A percentile compares a stretch with the other conserved stretches of the same genome.
These are phyloP conservation scores for Exophiala dermatitidis DNA, from an alignment of 2,329 filamentous ascomycete species.

Conservation along the genomic window DNA sequence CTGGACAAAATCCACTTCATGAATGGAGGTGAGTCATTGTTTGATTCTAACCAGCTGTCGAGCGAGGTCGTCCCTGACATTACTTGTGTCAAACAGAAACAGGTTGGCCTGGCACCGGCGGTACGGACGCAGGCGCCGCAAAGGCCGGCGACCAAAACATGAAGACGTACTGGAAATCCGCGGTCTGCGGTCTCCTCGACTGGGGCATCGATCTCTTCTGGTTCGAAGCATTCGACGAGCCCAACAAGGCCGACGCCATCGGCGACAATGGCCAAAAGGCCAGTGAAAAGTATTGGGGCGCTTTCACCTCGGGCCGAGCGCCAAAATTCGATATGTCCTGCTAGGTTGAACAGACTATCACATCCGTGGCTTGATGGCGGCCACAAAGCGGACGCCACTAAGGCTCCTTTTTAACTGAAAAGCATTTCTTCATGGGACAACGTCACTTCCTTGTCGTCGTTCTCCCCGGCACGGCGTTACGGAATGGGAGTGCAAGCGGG, in stretches of 20 bases:
- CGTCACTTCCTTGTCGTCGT: too few species aligned
- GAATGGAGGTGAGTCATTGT: slow-evolving; percentile 52
- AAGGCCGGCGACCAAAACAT: slow-evolving; percentile 55
- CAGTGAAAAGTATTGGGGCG: slow-evolving; percentile 64
- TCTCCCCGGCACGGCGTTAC: too few species aligned
- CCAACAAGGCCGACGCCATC: slow-evolving; percentile 58
- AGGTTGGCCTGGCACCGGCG: slow-evolving; percentile 37
- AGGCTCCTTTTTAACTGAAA: too few species aligned
- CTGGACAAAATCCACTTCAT: slow-evolving; percentile 55
- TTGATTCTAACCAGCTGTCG: not conserved
- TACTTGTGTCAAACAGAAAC: slow-evolving; percentile 18
- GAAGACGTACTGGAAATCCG: slow-evolving; percentile 53
- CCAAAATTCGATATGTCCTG: slow-evolving; percentile 29
- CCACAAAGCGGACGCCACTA: too few species aligned
- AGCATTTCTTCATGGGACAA: too few species aligned
- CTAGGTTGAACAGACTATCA: not conserved
- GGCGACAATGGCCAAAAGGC: slow-evolving; percentile 56
- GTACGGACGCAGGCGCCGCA: slow-evolving; percentile 55
- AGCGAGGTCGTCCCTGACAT: not conserved
- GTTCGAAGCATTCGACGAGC: slow-evolving; percentile 65
- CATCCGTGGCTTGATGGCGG: too few species aligned
- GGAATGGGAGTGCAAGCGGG: too few species aligned
- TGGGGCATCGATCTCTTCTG: slow-evolving; percentile 65
- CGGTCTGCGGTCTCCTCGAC: slow-evolving; percentile 56
- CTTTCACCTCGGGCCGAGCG: slow-evolving; percentile 54